Percentiles rank a stretch among this genome's conserved stretches.
phyloP scores from a whole-genome alignment of 2,329 filamentous ascomycete genomes.

The Coleophoma eucalyptorum region DNA sequence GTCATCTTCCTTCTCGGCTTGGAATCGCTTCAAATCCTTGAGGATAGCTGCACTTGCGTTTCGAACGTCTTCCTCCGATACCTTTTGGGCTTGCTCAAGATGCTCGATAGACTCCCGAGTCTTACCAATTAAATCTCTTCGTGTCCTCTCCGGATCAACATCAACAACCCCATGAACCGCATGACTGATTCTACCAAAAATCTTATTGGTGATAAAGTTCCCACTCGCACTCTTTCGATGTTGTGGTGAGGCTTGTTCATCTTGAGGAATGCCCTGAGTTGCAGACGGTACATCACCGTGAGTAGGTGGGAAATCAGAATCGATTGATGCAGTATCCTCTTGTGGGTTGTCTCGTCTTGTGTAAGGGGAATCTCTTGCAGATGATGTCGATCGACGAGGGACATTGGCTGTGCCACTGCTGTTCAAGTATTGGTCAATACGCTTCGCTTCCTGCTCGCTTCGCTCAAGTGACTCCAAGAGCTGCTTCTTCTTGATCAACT shows the following conservation, averaged over 20 bases:
- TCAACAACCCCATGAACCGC: conserved; percentile 96
- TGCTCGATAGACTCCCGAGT: conserved; percentile 83
- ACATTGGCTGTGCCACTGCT: conserved; percentile 60
- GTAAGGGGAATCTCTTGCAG: conserved; percentile 47
- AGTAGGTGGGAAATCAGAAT: conserved; percentile 92
- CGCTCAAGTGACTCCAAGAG: conserved; percentile 86
- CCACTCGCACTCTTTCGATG: conserved; percentile 82
- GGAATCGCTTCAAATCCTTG: conserved; percentile 88
- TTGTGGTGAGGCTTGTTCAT: conserved; percentile 36
- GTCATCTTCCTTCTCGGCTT: conserved; percentile 93
- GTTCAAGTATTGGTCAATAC: conserved; percentile 89
- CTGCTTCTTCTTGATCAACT: conserved; percentile 80
- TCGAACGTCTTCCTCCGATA: conserved; percentile 86
- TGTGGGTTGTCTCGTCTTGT: conserved; percentile 47
- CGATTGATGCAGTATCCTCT: conserved; percentile 85
- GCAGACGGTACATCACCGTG: conserved; percentile 77
- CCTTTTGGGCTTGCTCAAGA: conserved; percentile 86
- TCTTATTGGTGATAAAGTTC: conserved; percentile 89
- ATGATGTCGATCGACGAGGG: conserved; percentile 64
- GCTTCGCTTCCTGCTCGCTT: conserved; percentile 87
- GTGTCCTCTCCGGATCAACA: conserved; percentile 88
- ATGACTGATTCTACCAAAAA: conserved; percentile 93
- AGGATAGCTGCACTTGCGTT: conserved; percentile 87
- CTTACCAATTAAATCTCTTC: conserved; percentile 92
- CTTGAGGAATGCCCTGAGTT: conserved; percentile 65